Evolutionary conservation across 805 yeast species (phyloP), one percentile per base, ranked within the genome.

Genomic region (Peterozyma toletana): DNA sequence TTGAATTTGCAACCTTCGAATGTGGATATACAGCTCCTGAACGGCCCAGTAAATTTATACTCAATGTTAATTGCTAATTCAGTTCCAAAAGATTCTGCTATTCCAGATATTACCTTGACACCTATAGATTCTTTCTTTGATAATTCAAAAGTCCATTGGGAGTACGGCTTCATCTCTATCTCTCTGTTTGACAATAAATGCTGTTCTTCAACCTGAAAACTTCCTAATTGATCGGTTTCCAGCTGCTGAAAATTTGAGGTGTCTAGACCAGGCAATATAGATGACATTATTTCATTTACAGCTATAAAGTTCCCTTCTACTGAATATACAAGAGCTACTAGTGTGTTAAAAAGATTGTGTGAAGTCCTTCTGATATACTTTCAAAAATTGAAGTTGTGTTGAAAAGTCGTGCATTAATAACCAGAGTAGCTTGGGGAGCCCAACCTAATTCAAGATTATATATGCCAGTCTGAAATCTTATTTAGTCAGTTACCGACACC

Each of bases 81-180:
- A 2, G 96, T 87, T 18, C 99, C 99, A 62, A 84, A 87, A 9
- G 89, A 75, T 64, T 93, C 99, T 2, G 87, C 96, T 2, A 80
- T 71, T 3, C 99, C 99, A 2, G 68, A 64, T 2, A 62, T 46
- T 10, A 80, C 68, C 51, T 68, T 76, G 38, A 85, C 55, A n/a
- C 66, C 68, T 34, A 85, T 56, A 15, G 64, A 63, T 14, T 75
- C 67, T 37, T 70, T 71, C 48, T 70, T 68, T 0, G 73, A 78
- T 3, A 85, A 76, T 56, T 86, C 93, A 49, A 85, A 73, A 42
- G 95, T 67, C 93, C 95, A 85, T 63, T 87, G 95, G 27, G 77
- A 66, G 35, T 55, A 56, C 1, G 70, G 39, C 13, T 16, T 13
- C 14, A 44, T 31, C 13, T 5, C 13, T 9, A 44, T 13, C 3